phyloP scores from a whole-genome alignment of 208 protist species.

The Trypanosoma rangeli region DNA sequence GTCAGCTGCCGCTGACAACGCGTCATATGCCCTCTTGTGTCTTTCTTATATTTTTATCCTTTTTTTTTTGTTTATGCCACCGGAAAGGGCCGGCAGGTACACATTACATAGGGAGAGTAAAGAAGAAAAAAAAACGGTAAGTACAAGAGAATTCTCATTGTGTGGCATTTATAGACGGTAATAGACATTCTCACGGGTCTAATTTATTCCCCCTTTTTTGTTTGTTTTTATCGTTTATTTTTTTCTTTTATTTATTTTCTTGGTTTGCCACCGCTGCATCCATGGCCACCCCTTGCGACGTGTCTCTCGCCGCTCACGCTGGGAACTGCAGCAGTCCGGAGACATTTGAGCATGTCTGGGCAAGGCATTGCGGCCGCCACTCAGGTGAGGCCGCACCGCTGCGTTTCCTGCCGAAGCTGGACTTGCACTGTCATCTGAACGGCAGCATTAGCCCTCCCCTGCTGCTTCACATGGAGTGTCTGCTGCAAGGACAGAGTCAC shows the following conservation, averaged over 20 bases:
- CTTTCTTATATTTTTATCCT: not conserved
- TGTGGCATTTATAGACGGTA: not conserved
- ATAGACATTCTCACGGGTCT: not conserved
- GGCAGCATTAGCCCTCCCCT: conserved; percentile 65
- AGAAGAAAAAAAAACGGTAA: not conserved
- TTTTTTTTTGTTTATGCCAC: not conserved
- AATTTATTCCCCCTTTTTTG: too few relatives aligned
- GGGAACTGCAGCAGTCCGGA: not conserved
- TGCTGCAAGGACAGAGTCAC: conserved; percentile 17
- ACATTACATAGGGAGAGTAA: too few relatives aligned
- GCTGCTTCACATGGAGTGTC: conserved; percentile 47
- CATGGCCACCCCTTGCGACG: not conserved
- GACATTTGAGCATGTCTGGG: conserved; percentile 4
- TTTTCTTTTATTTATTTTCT: too few relatives aligned
- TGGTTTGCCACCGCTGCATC: not conserved
- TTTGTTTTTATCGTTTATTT: too few relatives aligned
- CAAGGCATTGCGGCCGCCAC: not conserved
- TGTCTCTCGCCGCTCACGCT: not conserved
- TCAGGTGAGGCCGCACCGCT: not conserved
- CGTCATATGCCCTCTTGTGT: not conserved
- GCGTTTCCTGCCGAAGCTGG: conserved; percentile 53
- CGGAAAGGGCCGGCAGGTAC: too few relatives aligned
- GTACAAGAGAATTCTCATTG: not conserved
- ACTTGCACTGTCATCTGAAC: conserved; percentile 79
- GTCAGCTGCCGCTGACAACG: not conserved